A percentile compares a stretch with the other conserved stretches of the same genome.
Conservation (phyloP, 108 stramenopile species). For the Pseudonitzschia delicatissima region DNA sequence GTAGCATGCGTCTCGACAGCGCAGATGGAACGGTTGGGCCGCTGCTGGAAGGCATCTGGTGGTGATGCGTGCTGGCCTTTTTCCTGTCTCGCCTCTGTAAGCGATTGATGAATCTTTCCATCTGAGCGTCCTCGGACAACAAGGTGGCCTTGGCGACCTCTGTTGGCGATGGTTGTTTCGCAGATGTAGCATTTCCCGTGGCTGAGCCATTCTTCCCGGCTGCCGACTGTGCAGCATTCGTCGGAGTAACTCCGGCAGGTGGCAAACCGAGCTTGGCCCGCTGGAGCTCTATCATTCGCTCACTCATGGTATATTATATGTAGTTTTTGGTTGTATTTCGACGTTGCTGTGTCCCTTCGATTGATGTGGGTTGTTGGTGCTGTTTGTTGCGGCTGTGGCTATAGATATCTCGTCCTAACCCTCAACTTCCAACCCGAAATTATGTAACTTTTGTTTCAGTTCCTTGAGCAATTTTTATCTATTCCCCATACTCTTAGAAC, state of each 20-base stretch:
- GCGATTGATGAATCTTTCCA: conserved; percentile 43
- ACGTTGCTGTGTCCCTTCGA: not conserved
- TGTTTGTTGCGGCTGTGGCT: not conserved
- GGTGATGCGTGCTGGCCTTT: conserved; percentile 1
- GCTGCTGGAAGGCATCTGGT: conserved; percentile 10
- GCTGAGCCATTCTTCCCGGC: conserved; percentile 1
- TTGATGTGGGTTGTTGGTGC: not conserved
- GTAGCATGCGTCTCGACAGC: conserved; percentile 72
- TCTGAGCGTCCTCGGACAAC: conserved; percentile 39
- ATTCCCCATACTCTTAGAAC: not conserved
- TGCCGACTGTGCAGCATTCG: not conserved
- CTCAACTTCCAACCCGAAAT: not conserved
- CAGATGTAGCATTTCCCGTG: not conserved
- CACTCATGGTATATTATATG: conserved; percentile 43
- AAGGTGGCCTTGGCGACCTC: conserved; percentile 33
- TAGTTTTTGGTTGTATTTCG: not conserved
- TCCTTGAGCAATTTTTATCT: not conserved
- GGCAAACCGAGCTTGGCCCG: conserved; percentile 44
- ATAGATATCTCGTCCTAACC: not conserved
- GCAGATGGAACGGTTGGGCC: conserved; percentile 74
- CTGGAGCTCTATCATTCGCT: conserved; percentile 65
- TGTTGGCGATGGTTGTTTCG: conserved; percentile 28
- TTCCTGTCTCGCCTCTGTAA: conserved; percentile 35
- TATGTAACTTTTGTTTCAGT: not conserved
- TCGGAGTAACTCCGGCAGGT: conserved; percentile 13